A percentile compares a stretch with the other conserved stretches of the same genome.
Conservation (phyloP, 108 stramenopile genomes). For the Pseudonitzschia delicatissima region DNA sequence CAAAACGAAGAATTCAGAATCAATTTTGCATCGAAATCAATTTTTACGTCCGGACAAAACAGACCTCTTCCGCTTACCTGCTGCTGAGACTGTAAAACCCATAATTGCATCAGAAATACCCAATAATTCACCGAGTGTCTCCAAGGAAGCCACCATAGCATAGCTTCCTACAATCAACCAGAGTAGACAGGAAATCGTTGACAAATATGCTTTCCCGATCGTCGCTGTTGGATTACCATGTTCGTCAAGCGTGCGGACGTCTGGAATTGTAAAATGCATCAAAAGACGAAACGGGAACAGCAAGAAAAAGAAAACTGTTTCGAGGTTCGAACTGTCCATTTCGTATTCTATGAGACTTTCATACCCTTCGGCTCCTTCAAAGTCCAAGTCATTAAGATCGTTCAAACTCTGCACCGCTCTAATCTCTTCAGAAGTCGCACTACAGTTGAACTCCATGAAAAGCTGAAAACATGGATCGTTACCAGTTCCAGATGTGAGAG, state of each 20-base stretch:
- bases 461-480: not conserved
- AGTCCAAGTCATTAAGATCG: constrained; percentile 13
- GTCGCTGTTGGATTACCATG: constrained; percentile 41
- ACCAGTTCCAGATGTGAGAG: constrained; percentile 1
- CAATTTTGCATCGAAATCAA: not conserved
- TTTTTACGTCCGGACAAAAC: not conserved
- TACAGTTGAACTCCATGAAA: constrained; percentile 29
- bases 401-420: constrained; percentile 10
- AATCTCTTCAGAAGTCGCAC: not conserved
- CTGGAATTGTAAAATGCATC: constrained; percentile 71
- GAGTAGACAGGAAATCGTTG: constrained; percentile 47
- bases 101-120: constrained; percentile 69
- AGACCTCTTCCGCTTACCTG: constrained; percentile 45
- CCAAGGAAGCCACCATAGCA: constrained; percentile 72
- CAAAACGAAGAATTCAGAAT: not conserved
- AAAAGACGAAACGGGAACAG: constrained; percentile 59
- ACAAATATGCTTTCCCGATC: constrained; percentile 38
- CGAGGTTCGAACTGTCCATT: constrained; percentile 29
- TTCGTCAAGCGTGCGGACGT: constrained; percentile 55
- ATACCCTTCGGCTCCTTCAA: constrained; percentile 45
- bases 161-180: constrained; percentile 68
- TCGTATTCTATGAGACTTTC: constrained; percentile 51
- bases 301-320: constrained; percentile 34
- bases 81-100: constrained; percentile 78
- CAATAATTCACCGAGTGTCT: constrained; percentile 57